Base-by-base conservation (phyloP, 2,329 filamentous ascomycete genomes). In the Pezicula rhizophila region DNA sequence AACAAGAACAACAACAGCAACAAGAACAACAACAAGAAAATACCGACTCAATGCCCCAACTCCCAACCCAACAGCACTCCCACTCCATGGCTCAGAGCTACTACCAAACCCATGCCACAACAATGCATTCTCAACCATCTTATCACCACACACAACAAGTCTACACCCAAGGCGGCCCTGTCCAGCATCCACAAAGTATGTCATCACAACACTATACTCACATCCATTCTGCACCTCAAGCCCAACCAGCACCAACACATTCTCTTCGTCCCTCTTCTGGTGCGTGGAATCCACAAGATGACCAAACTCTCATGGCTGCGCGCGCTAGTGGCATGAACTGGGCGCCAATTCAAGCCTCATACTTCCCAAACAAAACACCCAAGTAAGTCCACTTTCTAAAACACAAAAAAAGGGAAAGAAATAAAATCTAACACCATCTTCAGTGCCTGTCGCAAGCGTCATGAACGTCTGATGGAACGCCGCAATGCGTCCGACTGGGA, bases 381-480 rank as follows among this genome's bases (percentile, higher is more conserved):
- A 65, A 65, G 40, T 42, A 42, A 42, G 40, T 31, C 18, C 20
- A n/a, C 25, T 23, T 12, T 26, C 7, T 14, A 28, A 8, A 25
- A 12, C n/a, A 38, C 2, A 38, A 15, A 20, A n/a, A n/a, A n/a
- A n/a, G n/a, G n/a, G n/a, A n/a, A 14, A 10, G 25, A n/a, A 28
- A 3, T n/a, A 26, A 26, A 28, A 26, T 28, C 85, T 50, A 93
- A 93, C 40, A 25, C 5, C 18, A 11, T 7, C 4, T 15, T 7
- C 11, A 42, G 40, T 65, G 90, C 90, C 15, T 95, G 89, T 69
- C 87, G 89, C 55, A 95, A 95, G 71, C 81, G 89, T 48, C 89
- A 95, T 61, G 89, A 95, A 69, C 78, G 89, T 37, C 71, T 95
- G 56, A 84, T 92, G 75, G 86, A 92, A 69, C 81, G 84, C 56